phyloP scores from a whole-genome alignment of 2,329 filamentous ascomycete genomes.

The Aspergillus novofumigatus region DNA sequence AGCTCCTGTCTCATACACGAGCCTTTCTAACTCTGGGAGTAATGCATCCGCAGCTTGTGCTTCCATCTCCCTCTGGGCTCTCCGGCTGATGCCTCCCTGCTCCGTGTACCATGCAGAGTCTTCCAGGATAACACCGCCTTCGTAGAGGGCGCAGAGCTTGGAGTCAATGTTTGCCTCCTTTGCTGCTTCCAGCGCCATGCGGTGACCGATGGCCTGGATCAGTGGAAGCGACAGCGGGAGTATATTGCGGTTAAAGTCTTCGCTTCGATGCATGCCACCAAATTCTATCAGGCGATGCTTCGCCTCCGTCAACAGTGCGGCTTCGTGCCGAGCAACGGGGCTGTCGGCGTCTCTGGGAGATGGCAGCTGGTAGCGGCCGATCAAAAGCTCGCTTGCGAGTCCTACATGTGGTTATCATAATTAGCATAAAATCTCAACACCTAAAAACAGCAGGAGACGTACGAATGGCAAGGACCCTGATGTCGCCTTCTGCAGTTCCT shows the following conservation, averaged over 20 bases:
- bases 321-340: constrained; percentile 20
- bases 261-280: constrained; percentile 11
- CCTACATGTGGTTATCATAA: not conserved
- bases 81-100: not conserved
- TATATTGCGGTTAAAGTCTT: constrained; percentile 16
- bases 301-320: constrained; percentile 13
- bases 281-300: not conserved
- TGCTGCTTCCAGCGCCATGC: constrained; percentile 21
- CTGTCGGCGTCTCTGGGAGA: not conserved
- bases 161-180: constrained; percentile 9
- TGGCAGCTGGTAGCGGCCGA: too few species aligned
- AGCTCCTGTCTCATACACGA: too few species aligned
- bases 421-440: too few species aligned
- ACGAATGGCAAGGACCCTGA: constrained; percentile 17
- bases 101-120: constrained; percentile 16
- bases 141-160: constrained; percentile 10
- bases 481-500: constrained; percentile 17
- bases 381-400: not conserved
- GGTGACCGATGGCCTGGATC: constrained; percentile 19
- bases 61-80: too few species aligned
- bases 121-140: constrained; percentile 8
- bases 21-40: too few species aligned
- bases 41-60: too few species aligned
- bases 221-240: constrained; percentile 15
- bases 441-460: not conserved